Evolutionary conservation across 2,329 filamentous ascomycete genomes (phyloP), one percentile per base, ranked within the genome.

Genomic region (Aspergillus proliferans): DNA sequence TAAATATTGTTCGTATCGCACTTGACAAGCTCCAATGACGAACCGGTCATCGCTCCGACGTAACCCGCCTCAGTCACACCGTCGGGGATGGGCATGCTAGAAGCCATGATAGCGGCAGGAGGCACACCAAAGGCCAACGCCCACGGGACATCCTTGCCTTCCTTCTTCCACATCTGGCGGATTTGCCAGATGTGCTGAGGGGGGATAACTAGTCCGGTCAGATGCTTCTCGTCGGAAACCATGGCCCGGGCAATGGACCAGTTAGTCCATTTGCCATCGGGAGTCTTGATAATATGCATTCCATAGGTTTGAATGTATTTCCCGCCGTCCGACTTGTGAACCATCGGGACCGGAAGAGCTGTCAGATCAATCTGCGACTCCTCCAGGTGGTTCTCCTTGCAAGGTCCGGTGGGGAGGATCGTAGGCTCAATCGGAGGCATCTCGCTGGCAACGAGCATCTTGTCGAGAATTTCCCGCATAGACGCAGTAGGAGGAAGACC

Each of bases 221-320:
- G 53, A 18, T 68, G 67, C 8, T 66, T 71, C 7, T 67, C 67
- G 47, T 74, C 74, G 21, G 72, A 60, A 0, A 79, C 65, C 76
- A 79, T 78, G 1, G 70, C 74, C 1, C 65, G 62, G 1, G 64
- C 59, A 47, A 67, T 68, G 5, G 65, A 67, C 64, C 64, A 68
- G 42, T 68, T 68, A 6, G 72, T 76, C 76, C 76, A 79, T 9
- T 59, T 62, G 2, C 65, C 67, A 50, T 75, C 71, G 0, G 76
- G 74, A 0, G 70, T 65, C 51, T 73, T 71, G 0, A 78, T 55
- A 8, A 78, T 58, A 45, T 78, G 69, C 60, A 79, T 74, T 2
- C 76, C 76, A 47, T 72, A 75, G 0, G 76, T 79, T 50, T 77
- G 75, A 19, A 79, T 58, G 48, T 78, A 79, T 47, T 72, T 74